These are phyloP conservation scores for Oryza punctata DNA, from an alignment of 176 grass and related monocot genomes.

Conservation along the genomic window DNA sequence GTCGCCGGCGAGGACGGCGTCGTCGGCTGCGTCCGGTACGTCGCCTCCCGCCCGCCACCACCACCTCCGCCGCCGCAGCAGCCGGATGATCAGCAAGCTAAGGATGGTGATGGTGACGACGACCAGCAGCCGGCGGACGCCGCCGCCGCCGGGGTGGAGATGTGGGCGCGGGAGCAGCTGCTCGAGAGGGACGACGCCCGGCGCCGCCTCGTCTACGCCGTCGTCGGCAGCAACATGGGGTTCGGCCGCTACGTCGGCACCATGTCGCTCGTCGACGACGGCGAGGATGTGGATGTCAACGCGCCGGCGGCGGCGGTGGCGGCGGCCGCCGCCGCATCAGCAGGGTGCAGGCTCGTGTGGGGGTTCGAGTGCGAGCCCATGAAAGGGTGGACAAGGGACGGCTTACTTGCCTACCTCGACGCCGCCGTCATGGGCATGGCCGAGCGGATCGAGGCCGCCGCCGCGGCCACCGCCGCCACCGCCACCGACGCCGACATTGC, in stretches of 20 bases:
- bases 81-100: not conserved
- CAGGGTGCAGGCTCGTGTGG: constrained; percentile 55
- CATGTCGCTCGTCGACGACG: constrained; percentile 32
- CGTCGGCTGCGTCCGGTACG: constrained; percentile 62
- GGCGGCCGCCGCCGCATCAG: not conserved
- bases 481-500: not conserved
- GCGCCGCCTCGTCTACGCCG: constrained; percentile 50
- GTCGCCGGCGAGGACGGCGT: constrained; percentile 36
- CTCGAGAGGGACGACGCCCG: constrained; percentile 45
- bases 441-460: constrained; percentile 45
- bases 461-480: not conserved
- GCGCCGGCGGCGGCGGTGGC: not conserved
- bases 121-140: not conserved
- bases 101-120: not conserved
- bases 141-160: not conserved
- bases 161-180: constrained; percentile 72
- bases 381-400: constrained; percentile 58
- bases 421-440: constrained; percentile 48
- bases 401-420: constrained; percentile 52
- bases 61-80: not conserved
- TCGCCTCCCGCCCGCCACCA: not conserved
- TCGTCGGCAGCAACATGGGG: constrained; percentile 66
- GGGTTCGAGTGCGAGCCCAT: constrained; percentile 72
- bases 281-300: not conserved
- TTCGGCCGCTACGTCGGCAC: constrained; percentile 57